Evolutionary conservation across 192 early-diverging fungal genomes (phyloP).

Genomic region (Dissophora globulifera): DNA sequence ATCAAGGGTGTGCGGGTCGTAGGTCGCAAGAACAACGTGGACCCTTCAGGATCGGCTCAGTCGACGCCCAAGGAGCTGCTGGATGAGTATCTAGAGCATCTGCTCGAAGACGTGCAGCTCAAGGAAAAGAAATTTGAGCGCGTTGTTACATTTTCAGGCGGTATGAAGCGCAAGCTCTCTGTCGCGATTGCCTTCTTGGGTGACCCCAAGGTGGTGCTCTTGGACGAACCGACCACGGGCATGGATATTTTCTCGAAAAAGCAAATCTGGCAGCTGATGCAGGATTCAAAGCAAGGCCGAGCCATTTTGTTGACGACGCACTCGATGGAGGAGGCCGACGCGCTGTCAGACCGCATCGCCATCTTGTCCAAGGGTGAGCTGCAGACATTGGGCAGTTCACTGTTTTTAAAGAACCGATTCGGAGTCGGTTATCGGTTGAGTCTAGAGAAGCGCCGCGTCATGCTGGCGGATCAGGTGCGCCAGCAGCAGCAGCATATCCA

Average conservation of each 20-base stretch:
- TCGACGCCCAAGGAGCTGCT: constrained; percentile 22
- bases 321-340: constrained; percentile 74
- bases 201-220: constrained; percentile 55
- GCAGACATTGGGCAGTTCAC: constrained; percentile 59
- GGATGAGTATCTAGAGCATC: constrained; percentile 36
- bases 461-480: constrained; percentile 34
- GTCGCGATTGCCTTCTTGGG: constrained; percentile 66
- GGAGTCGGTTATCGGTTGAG: constrained; percentile 66
- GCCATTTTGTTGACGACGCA: constrained; percentile 72
- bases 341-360: constrained; percentile 57
- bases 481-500: constrained; percentile 3
- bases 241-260: constrained; percentile 64
- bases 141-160: constrained; percentile 57
- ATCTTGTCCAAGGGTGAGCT: constrained; percentile 63
- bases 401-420: constrained; percentile 68
- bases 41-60: background rate
- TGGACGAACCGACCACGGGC: constrained; percentile 72
- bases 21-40: background rate
- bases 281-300: constrained; percentile 55
- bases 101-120: constrained; percentile 50
- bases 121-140: constrained; percentile 53
- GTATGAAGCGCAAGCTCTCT: constrained; percentile 66
- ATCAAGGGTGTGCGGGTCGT: constrained; percentile 61
- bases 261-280: constrained; percentile 67
- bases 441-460: constrained; percentile 55